Evolutionary conservation across 1,139 yeast genomes (phyloP).

Genomic region (Hyphopichia fennica): DNA sequence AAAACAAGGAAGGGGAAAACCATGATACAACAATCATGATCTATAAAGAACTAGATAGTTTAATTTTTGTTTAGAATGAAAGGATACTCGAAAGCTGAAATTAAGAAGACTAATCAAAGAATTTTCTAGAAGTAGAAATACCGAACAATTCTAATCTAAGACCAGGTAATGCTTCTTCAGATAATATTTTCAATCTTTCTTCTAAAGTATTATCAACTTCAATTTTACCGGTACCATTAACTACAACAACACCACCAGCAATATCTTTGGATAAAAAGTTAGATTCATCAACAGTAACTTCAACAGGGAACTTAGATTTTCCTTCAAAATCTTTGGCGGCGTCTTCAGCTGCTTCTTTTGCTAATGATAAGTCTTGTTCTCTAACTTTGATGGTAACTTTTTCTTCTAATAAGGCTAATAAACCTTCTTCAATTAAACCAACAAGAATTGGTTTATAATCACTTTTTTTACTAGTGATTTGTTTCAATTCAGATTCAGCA

Average conservation of each 20-base stretch:
- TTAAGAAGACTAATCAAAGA: constrained; percentile 62
- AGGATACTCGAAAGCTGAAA: too few species aligned
- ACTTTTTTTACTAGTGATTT: constrained; percentile 45
- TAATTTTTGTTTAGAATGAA: neutral
- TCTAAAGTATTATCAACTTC: constrained; percentile 91
- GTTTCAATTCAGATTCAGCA: constrained; percentile 63
- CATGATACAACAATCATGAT: neutral
- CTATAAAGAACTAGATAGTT: neutral
- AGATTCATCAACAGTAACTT: constrained; percentile 54
- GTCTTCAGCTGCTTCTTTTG: constrained; percentile 59
- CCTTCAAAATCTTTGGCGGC: constrained; percentile 67
- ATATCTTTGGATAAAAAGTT: constrained; percentile 57
- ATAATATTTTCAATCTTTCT: constrained; percentile 82
- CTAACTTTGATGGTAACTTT: constrained; percentile 65
- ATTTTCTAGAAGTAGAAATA: constrained; percentile 81
- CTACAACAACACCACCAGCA: constrained; percentile 84
- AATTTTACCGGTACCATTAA: constrained; percentile 75
- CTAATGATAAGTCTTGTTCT: constrained; percentile 64
- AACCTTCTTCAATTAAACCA: constrained; percentile 83
- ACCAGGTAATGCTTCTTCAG: constrained; percentile 88
- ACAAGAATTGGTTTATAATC: constrained; percentile 69
- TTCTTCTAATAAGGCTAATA: constrained; percentile 72
- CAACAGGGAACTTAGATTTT: constrained; percentile 52
- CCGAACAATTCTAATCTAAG: constrained; percentile 91
- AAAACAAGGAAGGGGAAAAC: neutral